A percentile compares a stretch with the other conserved stretches of the same genome.
Conservation (phyloP, 1,284 basidiomycete genomes). For the Dichomitus squalens region DNA sequence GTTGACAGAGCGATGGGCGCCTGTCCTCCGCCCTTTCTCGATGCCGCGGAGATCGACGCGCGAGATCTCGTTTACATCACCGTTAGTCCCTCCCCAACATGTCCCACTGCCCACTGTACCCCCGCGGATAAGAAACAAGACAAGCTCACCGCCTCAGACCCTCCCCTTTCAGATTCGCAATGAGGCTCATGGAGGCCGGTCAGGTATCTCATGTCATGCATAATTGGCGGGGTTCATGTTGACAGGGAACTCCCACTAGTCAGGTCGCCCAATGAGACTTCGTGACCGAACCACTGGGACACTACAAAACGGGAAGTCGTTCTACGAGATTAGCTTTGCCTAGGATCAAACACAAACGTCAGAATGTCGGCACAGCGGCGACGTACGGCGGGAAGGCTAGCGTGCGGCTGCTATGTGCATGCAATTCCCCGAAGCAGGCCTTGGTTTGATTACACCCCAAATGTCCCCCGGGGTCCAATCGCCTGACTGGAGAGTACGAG, state of each 20-base stretch:
- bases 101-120: too few species aligned
- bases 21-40: neutral
- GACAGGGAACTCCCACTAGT: neutral
- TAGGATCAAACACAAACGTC: constrained; percentile 7
- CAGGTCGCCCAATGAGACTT: neutral
- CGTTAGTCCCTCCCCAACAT: too few species aligned
- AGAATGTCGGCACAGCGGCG: neutral
- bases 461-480: constrained; percentile 9
- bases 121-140: too few species aligned
- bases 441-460: constrained; percentile 6
- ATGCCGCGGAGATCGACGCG: constrained; percentile 7
- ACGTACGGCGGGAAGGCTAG: neutral
- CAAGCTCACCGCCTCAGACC: too few species aligned
- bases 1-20: neutral
- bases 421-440: neutral
- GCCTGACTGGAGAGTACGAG: neutral
- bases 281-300: neutral
- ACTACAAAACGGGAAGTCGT: neutral
- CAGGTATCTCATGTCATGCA: too few species aligned
- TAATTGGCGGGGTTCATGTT: too few species aligned
- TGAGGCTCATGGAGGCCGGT: too few species aligned
- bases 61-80: too few species aligned
- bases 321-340: neutral
- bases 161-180: too few species aligned
- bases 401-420: neutral